Evolutionary conservation across 805 yeast species (phyloP).

Genomic region (Nadsonia fulvescens): DNA sequence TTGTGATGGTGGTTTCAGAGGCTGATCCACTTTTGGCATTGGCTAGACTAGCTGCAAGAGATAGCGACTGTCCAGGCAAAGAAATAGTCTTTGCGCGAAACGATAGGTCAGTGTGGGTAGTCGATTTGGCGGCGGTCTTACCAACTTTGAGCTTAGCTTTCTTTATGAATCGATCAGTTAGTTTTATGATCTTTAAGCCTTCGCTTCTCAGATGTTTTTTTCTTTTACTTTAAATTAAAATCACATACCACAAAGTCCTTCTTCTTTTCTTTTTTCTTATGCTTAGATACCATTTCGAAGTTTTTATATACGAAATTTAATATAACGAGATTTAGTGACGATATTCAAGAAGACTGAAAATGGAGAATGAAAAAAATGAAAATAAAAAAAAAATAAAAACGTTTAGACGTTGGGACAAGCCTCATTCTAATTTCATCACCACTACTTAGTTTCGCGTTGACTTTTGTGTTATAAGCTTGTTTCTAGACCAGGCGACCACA

Average conservation of each 20-base stretch:
- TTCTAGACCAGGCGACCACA: no score
- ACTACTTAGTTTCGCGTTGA: no score
- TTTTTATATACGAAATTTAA: neutral
- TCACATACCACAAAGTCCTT: conserved; percentile 41
- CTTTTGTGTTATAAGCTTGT: no score
- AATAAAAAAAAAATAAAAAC: no score
- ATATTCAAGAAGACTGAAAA: conserved; percentile 22
- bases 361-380: conserved; percentile 12
- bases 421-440: no score
- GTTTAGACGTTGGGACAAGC: no score
- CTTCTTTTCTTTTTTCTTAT: conserved; percentile 43
- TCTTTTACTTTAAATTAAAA: neutral
- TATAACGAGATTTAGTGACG: conserved; percentile 3
- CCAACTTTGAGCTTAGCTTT: conserved; percentile 80
- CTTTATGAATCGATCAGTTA: no score
- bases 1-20: neutral
- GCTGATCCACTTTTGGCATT: conserved; percentile 2
- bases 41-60: conserved; percentile 6
- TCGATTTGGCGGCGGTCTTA: conserved; percentile 51
- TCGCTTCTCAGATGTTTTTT: neutral
- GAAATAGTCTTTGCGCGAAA: conserved; percentile 50
- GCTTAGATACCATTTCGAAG: conserved; percentile 14
- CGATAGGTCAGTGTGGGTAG: conserved; percentile 71
- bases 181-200: conserved; percentile 3
- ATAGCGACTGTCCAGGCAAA: conserved; percentile 27